Evolutionary conservation across 345 rosid species (phyloP).

Genomic region (Psidium friedrichsthalianum): DNA sequence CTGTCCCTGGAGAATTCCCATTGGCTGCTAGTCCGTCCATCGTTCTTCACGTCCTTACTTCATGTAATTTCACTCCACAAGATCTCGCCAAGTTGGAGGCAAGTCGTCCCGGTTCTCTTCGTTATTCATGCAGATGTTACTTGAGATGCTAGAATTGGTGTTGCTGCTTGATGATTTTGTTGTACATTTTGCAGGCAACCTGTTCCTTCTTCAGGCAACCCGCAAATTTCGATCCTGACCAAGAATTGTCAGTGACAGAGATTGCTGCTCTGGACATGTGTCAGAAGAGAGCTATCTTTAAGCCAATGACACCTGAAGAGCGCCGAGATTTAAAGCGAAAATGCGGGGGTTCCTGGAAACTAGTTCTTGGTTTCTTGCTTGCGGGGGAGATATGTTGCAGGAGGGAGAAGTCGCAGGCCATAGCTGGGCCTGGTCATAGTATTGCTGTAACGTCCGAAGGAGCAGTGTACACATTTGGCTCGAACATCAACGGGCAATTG

Average conservation of each 20-base stretch:
- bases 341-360: slow-evolving; percentile 96
- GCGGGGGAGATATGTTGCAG: slow-evolving; percentile 84
- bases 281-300: slow-evolving; percentile 68
- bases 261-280: slow-evolving; percentile 97
- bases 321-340: slow-evolving; percentile 50
- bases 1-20: slow-evolving; percentile 94
- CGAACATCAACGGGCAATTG: slow-evolving; percentile 79
- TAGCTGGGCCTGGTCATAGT: slow-evolving; percentile 96
- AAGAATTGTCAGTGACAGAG: slow-evolving; percentile 71
- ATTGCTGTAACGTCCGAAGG: slow-evolving; percentile 74
- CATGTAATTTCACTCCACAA: slow-evolving; percentile 77
- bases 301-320: slow-evolving; percentile 57
- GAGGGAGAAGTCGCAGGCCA: slow-evolving; percentile 89
- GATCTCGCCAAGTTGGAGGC: slow-evolving; percentile 98
- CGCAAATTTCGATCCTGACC: slow-evolving; percentile 76
- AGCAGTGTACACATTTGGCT: slow-evolving; percentile 75
- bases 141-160: slow-evolving; percentile 27
- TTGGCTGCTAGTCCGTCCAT: slow-evolving; percentile 90
- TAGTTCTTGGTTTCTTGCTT: slow-evolving; percentile 67
- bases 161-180: slow-evolving; percentile 49
- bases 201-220: slow-evolving; percentile 95
- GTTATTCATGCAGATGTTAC: background rate
- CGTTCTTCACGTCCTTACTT: slow-evolving; percentile 84
- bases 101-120: slow-evolving; percentile 18
- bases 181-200: slow-evolving; percentile 58